Evolutionary conservation across 331 rosid species (phyloP).

Genomic region (Rosa hybrid): DNA sequence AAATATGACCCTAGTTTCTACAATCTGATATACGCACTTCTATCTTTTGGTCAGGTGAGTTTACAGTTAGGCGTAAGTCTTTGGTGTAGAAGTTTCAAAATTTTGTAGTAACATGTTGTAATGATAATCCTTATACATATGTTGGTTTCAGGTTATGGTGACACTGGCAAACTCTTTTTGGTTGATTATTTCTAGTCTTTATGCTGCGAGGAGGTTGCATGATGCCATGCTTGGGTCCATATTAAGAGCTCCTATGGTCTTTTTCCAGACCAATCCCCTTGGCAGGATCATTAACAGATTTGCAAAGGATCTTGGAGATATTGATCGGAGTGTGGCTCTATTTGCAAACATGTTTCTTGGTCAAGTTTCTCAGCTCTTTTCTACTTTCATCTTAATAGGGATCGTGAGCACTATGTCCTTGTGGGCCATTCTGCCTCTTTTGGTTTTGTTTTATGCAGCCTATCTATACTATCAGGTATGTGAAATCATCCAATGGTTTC

Average conservation of each 20-base stretch:
- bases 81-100: not conserved
- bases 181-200: constrained; percentile 79
- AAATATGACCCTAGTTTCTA: constrained; percentile 39
- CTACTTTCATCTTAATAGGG: constrained; percentile 56
- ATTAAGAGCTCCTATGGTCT: constrained; percentile 81
- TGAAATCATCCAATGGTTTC: constrained; percentile 4
- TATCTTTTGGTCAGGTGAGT: constrained; percentile 50
- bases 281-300: constrained; percentile 92
- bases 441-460: constrained; percentile 80
- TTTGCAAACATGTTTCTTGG: constrained; percentile 77
- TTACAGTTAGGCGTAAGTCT: not conserved
- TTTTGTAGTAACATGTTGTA: not conserved
- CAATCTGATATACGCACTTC: constrained; percentile 45
- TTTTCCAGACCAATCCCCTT: constrained; percentile 95
- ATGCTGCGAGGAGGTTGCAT: constrained; percentile 85
- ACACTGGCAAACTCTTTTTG: constrained; percentile 74
- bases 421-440: constrained; percentile 95
- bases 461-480: constrained; percentile 74
- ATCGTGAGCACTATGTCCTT: constrained; percentile 70
- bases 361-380: constrained; percentile 72
- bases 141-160: constrained; percentile 66
- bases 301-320: constrained; percentile 97
- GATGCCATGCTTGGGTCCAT: constrained; percentile 73
- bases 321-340: constrained; percentile 87
- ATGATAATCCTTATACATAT: not conserved